Evolutionary conservation across 1,284 basidiomycete species (phyloP).

Genomic region (Ustilago esculenta): DNA sequence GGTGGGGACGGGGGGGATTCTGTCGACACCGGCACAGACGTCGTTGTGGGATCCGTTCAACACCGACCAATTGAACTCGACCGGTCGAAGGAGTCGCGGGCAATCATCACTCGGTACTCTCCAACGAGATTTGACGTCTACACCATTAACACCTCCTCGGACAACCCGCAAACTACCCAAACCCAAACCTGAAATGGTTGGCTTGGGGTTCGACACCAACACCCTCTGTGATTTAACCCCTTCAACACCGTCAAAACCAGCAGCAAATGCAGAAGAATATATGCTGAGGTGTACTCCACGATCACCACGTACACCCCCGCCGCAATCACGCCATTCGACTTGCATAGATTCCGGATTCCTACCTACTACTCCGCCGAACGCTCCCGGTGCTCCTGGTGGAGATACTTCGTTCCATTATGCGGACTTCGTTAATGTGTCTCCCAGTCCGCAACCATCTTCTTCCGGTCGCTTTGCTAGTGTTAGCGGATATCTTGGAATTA

Average conservation of each 20-base stretch:
- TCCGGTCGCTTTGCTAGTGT: slow-evolving; percentile 7
- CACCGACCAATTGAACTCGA: slow-evolving; percentile 2
- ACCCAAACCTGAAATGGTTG: background rate
- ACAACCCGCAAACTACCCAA: slow-evolving; percentile 4
- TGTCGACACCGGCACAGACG: slow-evolving; percentile 34
- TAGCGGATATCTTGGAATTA: background rate
- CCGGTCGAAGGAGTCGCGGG: slow-evolving; percentile 11
- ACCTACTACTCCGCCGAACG: slow-evolving; percentile 17
- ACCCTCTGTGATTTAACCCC: slow-evolving; percentile 6
- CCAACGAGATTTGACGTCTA: background rate
- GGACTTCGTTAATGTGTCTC: slow-evolving; percentile 55
- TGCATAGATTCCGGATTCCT: background rate
- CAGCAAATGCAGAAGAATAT: slow-evolving; percentile 30
- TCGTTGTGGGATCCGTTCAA: slow-evolving; percentile 45
- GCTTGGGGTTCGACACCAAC: slow-evolving; percentile 12
- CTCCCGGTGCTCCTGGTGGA: slow-evolving; percentile 29
- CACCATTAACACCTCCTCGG: slow-evolving; percentile 25
- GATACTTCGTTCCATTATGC: slow-evolving; percentile 51
- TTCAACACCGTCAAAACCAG: background rate
- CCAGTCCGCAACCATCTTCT: slow-evolving; percentile 42
- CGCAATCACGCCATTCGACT: background rate
- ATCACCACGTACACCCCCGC: slow-evolving; percentile 18
- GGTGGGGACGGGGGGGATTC: slow-evolving; percentile 4
- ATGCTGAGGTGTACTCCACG: slow-evolving; percentile 9
- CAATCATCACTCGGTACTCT: background rate